These are phyloP conservation scores for Suhomyces pyralidae DNA, from an alignment of 805 yeast species.

Conservation along the genomic window DNA sequence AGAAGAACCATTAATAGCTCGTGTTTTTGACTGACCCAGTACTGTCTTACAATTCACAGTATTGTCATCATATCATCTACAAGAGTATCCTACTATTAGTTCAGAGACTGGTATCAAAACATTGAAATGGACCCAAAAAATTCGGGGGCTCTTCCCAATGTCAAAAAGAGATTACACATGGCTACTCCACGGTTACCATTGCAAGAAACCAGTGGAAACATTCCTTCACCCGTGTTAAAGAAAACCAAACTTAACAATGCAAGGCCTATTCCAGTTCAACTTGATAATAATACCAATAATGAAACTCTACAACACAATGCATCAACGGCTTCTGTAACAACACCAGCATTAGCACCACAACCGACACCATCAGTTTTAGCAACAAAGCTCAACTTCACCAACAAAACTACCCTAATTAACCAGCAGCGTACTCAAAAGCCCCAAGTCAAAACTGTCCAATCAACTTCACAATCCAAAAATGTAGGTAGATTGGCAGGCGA, in stretches of 20 bases:
- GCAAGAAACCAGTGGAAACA: conserved; percentile 39
- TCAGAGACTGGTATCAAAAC: not conserved
- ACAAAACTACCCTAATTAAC: not conserved
- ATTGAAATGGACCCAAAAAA: not conserved
- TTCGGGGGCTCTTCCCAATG: not conserved
- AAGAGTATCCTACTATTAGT: not conserved
- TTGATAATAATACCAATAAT: not conserved
- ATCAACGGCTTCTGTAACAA: not conserved
- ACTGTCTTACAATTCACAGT: not conserved
- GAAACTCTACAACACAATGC: not conserved
- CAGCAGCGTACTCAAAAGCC: not conserved
- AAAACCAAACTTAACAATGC: conserved; percentile 23
- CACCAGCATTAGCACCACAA: not conserved
- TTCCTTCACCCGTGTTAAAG: conserved; percentile 36
- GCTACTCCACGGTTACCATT: conserved; percentile 28
- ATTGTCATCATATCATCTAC: not conserved
- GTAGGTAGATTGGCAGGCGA: conserved; percentile 40
- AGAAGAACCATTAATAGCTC: not conserved
- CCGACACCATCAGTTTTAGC: not conserved
- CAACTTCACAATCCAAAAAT: conserved; percentile 3
- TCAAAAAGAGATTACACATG: conserved; percentile 10
- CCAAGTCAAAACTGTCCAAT: not conserved
- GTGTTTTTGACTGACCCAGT: not conserved
- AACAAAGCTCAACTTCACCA: not conserved
- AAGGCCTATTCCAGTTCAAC: not conserved